Conservation (phyloP, 2,329 filamentous ascomycete species). For the Diplodia sapinea region DNA sequence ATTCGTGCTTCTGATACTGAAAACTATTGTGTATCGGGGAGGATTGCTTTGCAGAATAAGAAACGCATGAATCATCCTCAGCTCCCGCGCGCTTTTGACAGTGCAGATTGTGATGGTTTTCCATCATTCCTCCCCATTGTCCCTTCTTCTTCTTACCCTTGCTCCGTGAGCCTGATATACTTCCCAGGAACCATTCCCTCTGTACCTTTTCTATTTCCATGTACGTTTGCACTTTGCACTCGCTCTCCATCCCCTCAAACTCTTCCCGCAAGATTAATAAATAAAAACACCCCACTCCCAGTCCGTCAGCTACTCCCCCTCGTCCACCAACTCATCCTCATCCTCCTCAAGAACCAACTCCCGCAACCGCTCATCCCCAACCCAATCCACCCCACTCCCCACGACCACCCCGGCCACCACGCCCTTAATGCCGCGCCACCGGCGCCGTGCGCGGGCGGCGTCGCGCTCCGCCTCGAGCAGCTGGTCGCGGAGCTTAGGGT, state of each 20-base stretch:
- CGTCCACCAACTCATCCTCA: slow-evolving; percentile 42
- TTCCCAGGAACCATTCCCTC: too few species aligned
- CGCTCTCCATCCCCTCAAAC: not conserved
- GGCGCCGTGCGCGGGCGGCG: slow-evolving; percentile 66
- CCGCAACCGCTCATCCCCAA: slow-evolving; percentile 67
- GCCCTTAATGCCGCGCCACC: slow-evolving; percentile 77
- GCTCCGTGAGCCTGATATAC: not conserved
- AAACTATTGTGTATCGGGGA: not conserved
- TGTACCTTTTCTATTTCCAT: too few species aligned
- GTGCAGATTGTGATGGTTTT: not conserved
- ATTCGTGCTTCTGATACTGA: not conserved
- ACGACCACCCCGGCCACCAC: slow-evolving; percentile 78
- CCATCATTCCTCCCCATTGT: not conserved
- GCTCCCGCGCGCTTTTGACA: not conserved
- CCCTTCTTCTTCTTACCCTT: not conserved
- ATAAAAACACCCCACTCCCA: too few species aligned
- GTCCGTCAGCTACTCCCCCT: not conserved
- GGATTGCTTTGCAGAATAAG: not conserved
- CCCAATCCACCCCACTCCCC: slow-evolving; percentile 85
- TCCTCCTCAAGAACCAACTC: slow-evolving; percentile 78
- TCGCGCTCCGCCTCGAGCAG: slow-evolving; percentile 64
- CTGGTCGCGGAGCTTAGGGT: slow-evolving; percentile 60
- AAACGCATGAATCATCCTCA: not conserved
- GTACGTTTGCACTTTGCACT: not conserved
- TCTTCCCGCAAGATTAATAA: not conserved